These are phyloP conservation scores for Fusarium heterosporum DNA, from an alignment of 2,329 filamentous ascomycete genomes.

Conservation along the genomic window DNA sequence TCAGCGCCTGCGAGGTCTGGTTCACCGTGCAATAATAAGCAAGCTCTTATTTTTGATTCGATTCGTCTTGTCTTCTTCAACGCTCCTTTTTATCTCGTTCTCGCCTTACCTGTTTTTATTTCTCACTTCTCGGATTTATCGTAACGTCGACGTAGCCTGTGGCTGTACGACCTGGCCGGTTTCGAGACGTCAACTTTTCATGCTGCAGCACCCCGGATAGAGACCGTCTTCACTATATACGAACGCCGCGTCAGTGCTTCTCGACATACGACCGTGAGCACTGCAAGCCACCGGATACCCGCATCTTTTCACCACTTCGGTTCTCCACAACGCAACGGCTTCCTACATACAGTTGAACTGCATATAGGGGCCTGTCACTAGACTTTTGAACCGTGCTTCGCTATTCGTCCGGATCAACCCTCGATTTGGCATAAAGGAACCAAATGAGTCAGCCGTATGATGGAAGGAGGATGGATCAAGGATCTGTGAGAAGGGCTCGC, in stretches of 20 bases:
- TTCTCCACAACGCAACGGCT: slow-evolving; percentile 29
- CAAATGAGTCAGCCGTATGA: slow-evolving; percentile 69
- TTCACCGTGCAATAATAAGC: slow-evolving; percentile 37
- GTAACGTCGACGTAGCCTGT: slow-evolving; percentile 31
- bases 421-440: slow-evolving; percentile 42
- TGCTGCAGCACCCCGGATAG: slow-evolving; percentile 45
- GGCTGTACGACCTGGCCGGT: slow-evolving; percentile 41
- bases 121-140: slow-evolving; percentile 18
- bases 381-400: slow-evolving; percentile 19
- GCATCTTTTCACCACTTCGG: slow-evolving; percentile 26
- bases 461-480: slow-evolving; percentile 65
- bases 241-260: slow-evolving; percentile 32
- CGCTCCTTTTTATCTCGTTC: slow-evolving; percentile 37
- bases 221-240: slow-evolving; percentile 41
- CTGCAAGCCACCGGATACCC: slow-evolving; percentile 34
- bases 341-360: slow-evolving; percentile 44
- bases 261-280: slow-evolving; percentile 21
- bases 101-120: slow-evolving; percentile 12
- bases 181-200: slow-evolving; percentile 37
- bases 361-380: slow-evolving; percentile 32
- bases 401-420: slow-evolving; percentile 36
- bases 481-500: slow-evolving; percentile 66
- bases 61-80: slow-evolving; percentile 35
- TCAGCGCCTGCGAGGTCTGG: slow-evolving; percentile 41
- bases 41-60: slow-evolving; percentile 35